Evolutionary conservation across 495 filamentous ascomycete species (phyloP).

Genomic region (Aspergillus nanangensis): DNA sequence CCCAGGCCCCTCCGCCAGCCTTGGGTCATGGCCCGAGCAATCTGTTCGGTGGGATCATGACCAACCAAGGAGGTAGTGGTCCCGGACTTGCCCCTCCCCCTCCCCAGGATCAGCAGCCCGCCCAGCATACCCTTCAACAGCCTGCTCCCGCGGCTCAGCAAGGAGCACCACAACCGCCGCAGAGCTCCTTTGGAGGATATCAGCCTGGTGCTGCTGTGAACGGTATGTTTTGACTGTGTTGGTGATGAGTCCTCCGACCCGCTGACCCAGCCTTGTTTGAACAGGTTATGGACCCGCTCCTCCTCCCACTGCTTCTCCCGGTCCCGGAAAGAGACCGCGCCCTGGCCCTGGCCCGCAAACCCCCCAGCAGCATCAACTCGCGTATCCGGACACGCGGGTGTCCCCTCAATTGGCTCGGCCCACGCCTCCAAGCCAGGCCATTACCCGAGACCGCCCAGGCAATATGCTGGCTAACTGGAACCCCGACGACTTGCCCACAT

Average conservation of each 20-base stretch:
- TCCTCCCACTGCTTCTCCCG: conserved; percentile 80
- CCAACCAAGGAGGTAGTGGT: conserved; percentile 80
- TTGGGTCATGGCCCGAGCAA: conserved; percentile 91
- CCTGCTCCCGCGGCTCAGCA: conserved; percentile 56
- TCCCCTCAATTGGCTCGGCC: conserved; percentile 88
- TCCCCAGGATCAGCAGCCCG: conserved; percentile 59
- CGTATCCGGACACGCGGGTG: conserved; percentile 74
- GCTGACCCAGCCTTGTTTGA: conserved; percentile 23
- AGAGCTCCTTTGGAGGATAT: conserved; percentile 54
- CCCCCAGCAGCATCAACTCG: conserved; percentile 80
- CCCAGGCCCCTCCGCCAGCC: conserved; percentile 76
- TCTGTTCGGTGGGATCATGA: conserved; percentile 93
- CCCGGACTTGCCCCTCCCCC: conserved; percentile 84
- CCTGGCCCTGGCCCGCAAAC: conserved; percentile 73
- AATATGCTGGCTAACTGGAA: conserved; percentile 88
- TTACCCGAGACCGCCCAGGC: conserved; percentile 54
- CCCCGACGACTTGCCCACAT: conserved; percentile 72
- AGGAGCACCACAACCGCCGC: conserved; percentile 59
- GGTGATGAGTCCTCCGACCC: conserved; percentile 10
- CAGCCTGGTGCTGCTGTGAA: conserved; percentile 63
- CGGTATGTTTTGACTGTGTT: conserved; percentile 47
- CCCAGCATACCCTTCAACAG: conserved; percentile 55
- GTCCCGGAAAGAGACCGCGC: conserved; percentile 64
- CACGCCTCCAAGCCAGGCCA: conserved; percentile 60
- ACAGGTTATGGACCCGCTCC: conserved; percentile 66